Conservation (phyloP, 2,329 filamentous ascomycete genomes). For the Stagonosporopsis rhizophila region DNA sequence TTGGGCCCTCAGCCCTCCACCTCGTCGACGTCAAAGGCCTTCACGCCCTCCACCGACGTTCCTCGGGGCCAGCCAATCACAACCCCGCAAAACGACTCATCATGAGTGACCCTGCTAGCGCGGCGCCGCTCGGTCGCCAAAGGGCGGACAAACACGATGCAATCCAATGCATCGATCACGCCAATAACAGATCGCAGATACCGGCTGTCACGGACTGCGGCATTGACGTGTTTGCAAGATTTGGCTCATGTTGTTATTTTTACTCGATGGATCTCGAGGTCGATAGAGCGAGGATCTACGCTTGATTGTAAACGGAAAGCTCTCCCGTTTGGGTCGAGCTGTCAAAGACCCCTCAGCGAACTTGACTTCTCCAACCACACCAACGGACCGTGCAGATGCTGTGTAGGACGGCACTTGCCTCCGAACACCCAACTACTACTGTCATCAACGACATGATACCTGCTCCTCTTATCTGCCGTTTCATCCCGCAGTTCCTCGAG, state of each 20-base stretch:
- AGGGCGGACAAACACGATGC: background rate
- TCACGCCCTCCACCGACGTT: background rate
- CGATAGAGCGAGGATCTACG: background rate
- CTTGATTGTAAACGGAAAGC: slow-evolving; percentile 1
- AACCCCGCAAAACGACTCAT: slow-evolving; percentile 24
- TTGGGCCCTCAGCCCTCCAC: no score
- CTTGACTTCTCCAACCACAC: background rate
- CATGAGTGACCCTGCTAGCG: slow-evolving; percentile 2
- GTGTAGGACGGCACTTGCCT: background rate
- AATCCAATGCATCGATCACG: slow-evolving; percentile 1
- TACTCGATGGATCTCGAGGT: background rate
- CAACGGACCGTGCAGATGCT: background rate
- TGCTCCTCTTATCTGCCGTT: background rate
- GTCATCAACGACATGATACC: background rate
- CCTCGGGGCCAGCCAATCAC: slow-evolving; percentile 3
- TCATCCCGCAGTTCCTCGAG: background rate
- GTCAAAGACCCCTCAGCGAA: background rate
- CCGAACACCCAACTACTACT: background rate
- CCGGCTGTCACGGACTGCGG: background rate
- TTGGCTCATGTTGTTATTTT: background rate
- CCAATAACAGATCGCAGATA: background rate
- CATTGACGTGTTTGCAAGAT: background rate
- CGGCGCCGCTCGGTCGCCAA: background rate
- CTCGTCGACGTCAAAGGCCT: background rate
- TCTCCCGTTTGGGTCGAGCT: background rate